Percentiles rank a stretch among this genome's conserved stretches.
Conservation (phyloP, 2,329 filamentous ascomycete genomes). For the Colletotrichum karsti region DNA sequence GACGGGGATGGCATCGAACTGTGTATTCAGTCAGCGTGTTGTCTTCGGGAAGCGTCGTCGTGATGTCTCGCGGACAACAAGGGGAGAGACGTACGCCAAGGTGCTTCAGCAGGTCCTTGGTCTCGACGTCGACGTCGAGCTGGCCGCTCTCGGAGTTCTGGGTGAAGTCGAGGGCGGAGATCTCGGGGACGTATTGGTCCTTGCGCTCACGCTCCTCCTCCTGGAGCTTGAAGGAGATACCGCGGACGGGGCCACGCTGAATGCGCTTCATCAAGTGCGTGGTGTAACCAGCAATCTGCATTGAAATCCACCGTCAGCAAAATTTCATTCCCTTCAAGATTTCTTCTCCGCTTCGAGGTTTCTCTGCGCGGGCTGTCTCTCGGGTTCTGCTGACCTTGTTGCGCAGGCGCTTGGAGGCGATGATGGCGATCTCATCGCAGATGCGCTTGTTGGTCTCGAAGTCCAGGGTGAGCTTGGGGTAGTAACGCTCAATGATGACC, state of each 20-base stretch:
- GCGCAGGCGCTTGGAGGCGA: conserved; percentile 97
- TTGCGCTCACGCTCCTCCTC: conserved; percentile 99
- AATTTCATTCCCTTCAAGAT: background rate
- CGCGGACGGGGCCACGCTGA: conserved; percentile 97
- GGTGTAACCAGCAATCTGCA: conserved; percentile 95
- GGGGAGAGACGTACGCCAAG: conserved; percentile 83
- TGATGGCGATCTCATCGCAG: conserved; percentile 99
- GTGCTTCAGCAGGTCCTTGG: conserved; percentile 99
- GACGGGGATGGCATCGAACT: conserved; percentile 98
- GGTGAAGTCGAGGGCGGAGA: conserved; percentile 97
- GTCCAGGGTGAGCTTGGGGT: conserved; percentile 97
- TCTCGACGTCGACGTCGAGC: conserved; percentile 95
- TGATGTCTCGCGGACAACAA: too few relatives aligned
- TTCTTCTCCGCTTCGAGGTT: background rate
- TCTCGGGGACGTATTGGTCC: conserved; percentile 99
- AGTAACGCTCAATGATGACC: conserved; percentile 99
- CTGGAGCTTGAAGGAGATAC: conserved; percentile 99
- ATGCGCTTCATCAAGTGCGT: conserved; percentile 99
- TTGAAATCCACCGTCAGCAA: conserved; percentile 13
- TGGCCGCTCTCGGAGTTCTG: conserved; percentile 93
- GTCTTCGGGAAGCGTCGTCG: background rate
- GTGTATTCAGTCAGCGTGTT: conserved; percentile 40
- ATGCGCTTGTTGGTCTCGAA: conserved; percentile 99
- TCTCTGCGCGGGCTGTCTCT: background rate
- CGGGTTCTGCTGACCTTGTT: conserved; percentile 82